Conservation (phyloP, 495 filamentous ascomycete species). For the Penicillium diatomitis region DNA sequence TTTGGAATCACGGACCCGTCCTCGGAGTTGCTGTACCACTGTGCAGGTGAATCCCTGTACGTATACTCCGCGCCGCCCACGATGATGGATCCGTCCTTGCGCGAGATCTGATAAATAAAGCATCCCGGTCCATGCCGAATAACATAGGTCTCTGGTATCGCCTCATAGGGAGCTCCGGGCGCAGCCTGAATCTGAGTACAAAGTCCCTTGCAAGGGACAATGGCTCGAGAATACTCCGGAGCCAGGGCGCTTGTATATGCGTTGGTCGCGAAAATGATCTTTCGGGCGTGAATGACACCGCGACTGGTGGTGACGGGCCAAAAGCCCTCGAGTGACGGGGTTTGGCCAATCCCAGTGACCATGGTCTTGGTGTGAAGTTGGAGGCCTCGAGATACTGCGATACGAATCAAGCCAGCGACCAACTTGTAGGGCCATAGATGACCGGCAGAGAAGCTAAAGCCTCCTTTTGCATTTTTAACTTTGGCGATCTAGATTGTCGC, state of each 20-base stretch:
- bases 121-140: slow-evolving; percentile 10
- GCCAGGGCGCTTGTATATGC: slow-evolving; percentile 56
- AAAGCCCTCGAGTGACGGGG: slow-evolving; percentile 7
- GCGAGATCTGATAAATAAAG: slow-evolving; percentile 52
- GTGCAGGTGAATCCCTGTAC: slow-evolving; percentile 40
- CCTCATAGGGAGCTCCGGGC: slow-evolving; percentile 32
- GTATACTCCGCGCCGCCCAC: slow-evolving; percentile 49
- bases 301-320: slow-evolving; percentile 41
- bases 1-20: slow-evolving; percentile 49
- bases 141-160: slow-evolving; percentile 22
- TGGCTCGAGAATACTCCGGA: slow-evolving; percentile 45
- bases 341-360: slow-evolving; percentile 27
- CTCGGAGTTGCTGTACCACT: slow-evolving; percentile 45
- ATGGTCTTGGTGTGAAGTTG: slow-evolving; percentile 57
- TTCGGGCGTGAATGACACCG: slow-evolving; percentile 42
- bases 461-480: slow-evolving; percentile 25
- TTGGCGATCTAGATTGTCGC: slow-evolving; percentile 14
- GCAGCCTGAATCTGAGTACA: slow-evolving; percentile 55
- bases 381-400: slow-evolving; percentile 18
- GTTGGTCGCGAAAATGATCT: slow-evolving; percentile 63
- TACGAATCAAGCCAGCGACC: slow-evolving; percentile 47
- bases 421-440: slow-evolving; percentile 61
- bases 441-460: slow-evolving; percentile 40
- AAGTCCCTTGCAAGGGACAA: slow-evolving; percentile 48
- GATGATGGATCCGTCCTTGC: slow-evolving; percentile 64